Evolutionary conservation across 2,329 filamentous ascomycete genomes (phyloP).

Genomic region (Cladophialophora bantiana): DNA sequence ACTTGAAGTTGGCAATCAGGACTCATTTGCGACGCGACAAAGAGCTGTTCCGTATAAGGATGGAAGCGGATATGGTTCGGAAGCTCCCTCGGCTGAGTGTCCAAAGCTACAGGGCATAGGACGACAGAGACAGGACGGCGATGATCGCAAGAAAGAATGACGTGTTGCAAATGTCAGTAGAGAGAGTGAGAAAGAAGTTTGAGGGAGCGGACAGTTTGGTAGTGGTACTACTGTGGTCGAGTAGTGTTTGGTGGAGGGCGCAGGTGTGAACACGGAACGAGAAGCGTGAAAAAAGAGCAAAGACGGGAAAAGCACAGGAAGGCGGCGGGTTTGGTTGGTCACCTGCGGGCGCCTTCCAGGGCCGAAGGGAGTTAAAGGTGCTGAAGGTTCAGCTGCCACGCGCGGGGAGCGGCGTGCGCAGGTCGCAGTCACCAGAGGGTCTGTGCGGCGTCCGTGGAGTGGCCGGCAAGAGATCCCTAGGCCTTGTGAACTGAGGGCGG

Average conservation of each 20-base stretch:
- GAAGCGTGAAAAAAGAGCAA: not conserved
- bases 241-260: conserved; percentile 7
- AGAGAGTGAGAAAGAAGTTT: not conserved
- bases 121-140: not conserved
- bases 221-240: not conserved
- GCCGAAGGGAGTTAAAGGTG: not conserved
- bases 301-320: conserved; percentile 4
- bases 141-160: conserved; percentile 12
- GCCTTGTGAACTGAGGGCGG: not conserved
- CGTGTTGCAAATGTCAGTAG: not conserved
- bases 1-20: not conserved
- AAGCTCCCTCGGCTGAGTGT: not conserved
- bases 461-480: not conserved
- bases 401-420: conserved; percentile 3
- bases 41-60: not conserved
- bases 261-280: not conserved
- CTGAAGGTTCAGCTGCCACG: conserved; percentile 23
- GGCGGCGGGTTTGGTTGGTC: conserved; percentile 4
- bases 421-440: not conserved
- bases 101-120: not conserved
- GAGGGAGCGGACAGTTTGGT: conserved; percentile 4
- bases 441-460: not conserved
- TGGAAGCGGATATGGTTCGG: conserved; percentile 4
- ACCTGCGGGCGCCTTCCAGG: conserved; percentile 10
- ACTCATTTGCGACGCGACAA: conserved; percentile 18